phyloP scores from a whole-genome alignment of 139 green algal species.

The Micromonas pusilla region DNA sequence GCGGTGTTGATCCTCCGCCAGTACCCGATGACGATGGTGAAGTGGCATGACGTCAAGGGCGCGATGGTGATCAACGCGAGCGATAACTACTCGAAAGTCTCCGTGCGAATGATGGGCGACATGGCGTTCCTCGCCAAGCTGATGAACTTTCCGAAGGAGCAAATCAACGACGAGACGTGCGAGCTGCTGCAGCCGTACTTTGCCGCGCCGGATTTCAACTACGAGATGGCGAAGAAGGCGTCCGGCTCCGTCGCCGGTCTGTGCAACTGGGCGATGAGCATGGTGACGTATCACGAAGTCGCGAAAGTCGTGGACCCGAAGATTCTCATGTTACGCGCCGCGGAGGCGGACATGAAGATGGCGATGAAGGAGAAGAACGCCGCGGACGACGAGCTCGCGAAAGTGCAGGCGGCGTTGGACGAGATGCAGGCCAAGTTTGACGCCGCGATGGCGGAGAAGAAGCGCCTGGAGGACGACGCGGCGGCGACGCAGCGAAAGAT shows the following conservation, averaged over 20 bases:
- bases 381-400: constrained; percentile 56
- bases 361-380: constrained; percentile 56
- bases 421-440: constrained; percentile 70
- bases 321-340: constrained; percentile 66
- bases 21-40: constrained; percentile 68
- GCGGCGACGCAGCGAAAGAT: constrained; percentile 73
- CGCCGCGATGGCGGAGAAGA: constrained; percentile 68
- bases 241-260: constrained; percentile 75
- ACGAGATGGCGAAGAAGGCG: constrained; percentile 72
- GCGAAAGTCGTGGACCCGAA: constrained; percentile 62
- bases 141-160: constrained; percentile 69
- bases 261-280: constrained; percentile 82
- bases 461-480: constrained; percentile 59
- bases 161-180: constrained; percentile 73
- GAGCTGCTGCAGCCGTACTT: constrained; percentile 68
- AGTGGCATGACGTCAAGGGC: constrained; percentile 72
- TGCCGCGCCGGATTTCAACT: constrained; percentile 73
- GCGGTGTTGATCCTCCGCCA: constrained; percentile 78
- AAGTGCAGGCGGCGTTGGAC: constrained; percentile 64
- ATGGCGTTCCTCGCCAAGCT: constrained; percentile 76
- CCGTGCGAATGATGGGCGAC: constrained; percentile 78
- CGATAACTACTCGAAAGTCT: constrained; percentile 71
- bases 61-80: constrained; percentile 72
- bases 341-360: constrained; percentile 68
- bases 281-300: constrained; percentile 70